phyloP scores from a whole-genome alignment of 176 grass and related monocot genomes.

The Rhipidocladum racemiflorum region DNA sequence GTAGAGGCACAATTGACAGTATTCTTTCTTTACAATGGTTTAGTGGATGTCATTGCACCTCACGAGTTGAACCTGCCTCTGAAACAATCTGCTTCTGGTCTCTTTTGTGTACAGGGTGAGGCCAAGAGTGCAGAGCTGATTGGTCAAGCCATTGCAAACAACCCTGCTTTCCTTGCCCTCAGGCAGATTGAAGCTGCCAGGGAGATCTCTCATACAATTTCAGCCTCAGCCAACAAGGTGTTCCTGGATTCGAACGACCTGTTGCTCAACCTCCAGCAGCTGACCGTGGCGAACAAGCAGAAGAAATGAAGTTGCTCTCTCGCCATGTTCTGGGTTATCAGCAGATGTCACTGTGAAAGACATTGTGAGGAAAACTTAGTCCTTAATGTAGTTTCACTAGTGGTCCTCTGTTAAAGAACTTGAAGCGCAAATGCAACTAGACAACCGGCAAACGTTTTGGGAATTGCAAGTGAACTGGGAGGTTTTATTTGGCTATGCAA shows the following conservation, averaged over 20 bases:
- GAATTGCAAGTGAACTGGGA: background rate
- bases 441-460: background rate
- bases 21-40: background rate
- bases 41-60: background rate
- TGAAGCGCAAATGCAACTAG: background rate
- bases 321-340: background rate
- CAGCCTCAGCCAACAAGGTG: slow-evolving; percentile 69
- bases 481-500: background rate
- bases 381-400: background rate
- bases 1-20: background rate
- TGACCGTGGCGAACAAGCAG: slow-evolving; percentile 40
- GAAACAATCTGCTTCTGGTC: background rate
- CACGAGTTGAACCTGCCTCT: background rate
- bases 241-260: slow-evolving; percentile 79
- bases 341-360: background rate
- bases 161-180: slow-evolving; percentile 76
- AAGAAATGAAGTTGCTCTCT: slow-evolving; percentile 31
- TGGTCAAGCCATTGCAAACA: slow-evolving; percentile 73
- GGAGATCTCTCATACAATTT: slow-evolving; percentile 74
- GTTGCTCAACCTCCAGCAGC: slow-evolving; percentile 65
- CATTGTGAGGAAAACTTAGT: background rate
- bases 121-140: slow-evolving; percentile 85
- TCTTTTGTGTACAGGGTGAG: slow-evolving; percentile 51
- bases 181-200: slow-evolving; percentile 76
- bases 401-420: background rate